Evolutionary conservation across 208 protist genomes (phyloP).

Genomic region (Trypanosoma platydactyli): DNA sequence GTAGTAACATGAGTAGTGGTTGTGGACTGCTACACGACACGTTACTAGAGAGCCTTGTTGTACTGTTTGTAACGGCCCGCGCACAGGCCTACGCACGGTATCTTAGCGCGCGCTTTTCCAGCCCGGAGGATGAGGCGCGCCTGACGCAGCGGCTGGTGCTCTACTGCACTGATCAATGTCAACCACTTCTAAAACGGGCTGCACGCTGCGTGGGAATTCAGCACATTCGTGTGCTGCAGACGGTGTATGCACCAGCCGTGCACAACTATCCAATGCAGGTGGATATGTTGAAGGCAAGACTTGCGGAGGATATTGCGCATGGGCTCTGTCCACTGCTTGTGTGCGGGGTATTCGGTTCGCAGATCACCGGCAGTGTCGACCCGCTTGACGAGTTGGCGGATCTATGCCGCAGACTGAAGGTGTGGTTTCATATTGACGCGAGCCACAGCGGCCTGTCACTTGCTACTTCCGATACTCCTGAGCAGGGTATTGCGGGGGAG

Average conservation of each 20-base stretch:
- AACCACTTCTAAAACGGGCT: slow-evolving; percentile 41
- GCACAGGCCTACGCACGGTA: slow-evolving; percentile 53
- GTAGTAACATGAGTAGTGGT: slow-evolving; percentile 16
- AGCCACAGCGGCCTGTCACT: slow-evolving; percentile 47
- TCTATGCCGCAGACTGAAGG: slow-evolving; percentile 49
- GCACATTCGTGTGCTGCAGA: slow-evolving; percentile 61
- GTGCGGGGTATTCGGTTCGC: slow-evolving; percentile 52
- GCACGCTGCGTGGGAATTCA: slow-evolving; percentile 60
- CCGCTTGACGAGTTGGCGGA: slow-evolving; percentile 40
- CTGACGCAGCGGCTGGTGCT: slow-evolving; percentile 40
- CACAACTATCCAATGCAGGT: slow-evolving; percentile 53
- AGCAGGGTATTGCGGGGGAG: not conserved
- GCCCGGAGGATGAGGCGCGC: slow-evolving; percentile 23
- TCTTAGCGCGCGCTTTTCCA: slow-evolving; percentile 23
- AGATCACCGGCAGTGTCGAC: slow-evolving; percentile 55
- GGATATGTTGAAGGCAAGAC: slow-evolving; percentile 38
- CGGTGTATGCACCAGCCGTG: slow-evolving; percentile 25
- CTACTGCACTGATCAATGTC: slow-evolving; percentile 72
- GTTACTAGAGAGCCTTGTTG: slow-evolving; percentile 52
- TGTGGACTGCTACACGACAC: slow-evolving; percentile 52
- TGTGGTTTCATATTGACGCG: slow-evolving; percentile 81
- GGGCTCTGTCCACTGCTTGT: slow-evolving; percentile 70
- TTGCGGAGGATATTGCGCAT: slow-evolving; percentile 64
- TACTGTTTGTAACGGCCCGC: slow-evolving; percentile 48
- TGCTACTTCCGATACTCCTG: slow-evolving; percentile 7